Percentiles rank a stretch among this genome's conserved stretches.
Conservation (phyloP, 116 monocot genomes). For the Iris pallida region DNA sequence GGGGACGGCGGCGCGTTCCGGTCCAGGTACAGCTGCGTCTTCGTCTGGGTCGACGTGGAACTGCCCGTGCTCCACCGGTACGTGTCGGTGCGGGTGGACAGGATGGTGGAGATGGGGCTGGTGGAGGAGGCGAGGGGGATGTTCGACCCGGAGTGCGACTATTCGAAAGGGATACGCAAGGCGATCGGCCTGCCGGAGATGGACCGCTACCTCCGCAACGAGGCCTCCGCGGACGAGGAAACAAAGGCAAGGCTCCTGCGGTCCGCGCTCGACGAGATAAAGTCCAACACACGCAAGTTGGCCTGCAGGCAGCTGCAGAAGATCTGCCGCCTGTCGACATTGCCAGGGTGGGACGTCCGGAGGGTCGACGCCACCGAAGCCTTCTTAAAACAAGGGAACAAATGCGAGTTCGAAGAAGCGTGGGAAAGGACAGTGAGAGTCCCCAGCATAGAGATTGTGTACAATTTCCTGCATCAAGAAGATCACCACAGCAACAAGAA, state of each 20-base stretch:
- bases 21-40: slow-evolving; percentile 17
- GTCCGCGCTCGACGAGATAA: slow-evolving; percentile 18
- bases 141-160: slow-evolving; percentile 16
- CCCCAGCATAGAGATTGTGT: slow-evolving; percentile 9
- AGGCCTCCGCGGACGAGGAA: slow-evolving; percentile 5
- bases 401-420: not conserved
- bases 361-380: slow-evolving; percentile 17
- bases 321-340: slow-evolving; percentile 7
- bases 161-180: slow-evolving; percentile 16
- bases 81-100: slow-evolving; percentile 20
- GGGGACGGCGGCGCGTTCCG: slow-evolving; percentile 7
- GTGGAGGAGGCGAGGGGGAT: slow-evolving; percentile 19
- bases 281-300: slow-evolving; percentile 27
- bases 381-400: not conserved
- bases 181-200: slow-evolving; percentile 34
- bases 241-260: slow-evolving; percentile 6
- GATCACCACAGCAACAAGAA: not conserved
- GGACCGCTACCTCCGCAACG: slow-evolving; percentile 13
- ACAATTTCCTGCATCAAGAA: not conserved
- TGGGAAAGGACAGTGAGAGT: slow-evolving; percentile 4
- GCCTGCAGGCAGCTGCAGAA: slow-evolving; percentile 20
- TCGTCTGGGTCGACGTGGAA: slow-evolving; percentile 32
- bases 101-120: slow-evolving; percentile 24
- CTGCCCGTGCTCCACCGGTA: slow-evolving; percentile 9
- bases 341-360: slow-evolving; percentile 5